These are phyloP conservation scores for Tuber aestivum DNA, from an alignment of 495 filamentous ascomycete genomes.

Conservation along the genomic window DNA sequence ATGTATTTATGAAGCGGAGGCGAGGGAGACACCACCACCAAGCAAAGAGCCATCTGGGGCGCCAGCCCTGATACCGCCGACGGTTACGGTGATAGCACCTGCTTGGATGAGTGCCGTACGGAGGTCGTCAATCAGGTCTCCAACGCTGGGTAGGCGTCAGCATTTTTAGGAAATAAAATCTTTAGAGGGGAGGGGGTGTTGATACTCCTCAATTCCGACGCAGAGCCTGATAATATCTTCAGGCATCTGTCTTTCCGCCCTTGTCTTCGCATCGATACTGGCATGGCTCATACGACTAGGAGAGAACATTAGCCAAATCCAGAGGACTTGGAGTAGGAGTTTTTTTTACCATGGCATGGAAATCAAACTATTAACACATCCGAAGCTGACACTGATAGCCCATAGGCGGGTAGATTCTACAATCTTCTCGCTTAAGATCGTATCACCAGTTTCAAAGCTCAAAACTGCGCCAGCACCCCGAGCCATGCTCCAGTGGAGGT, in stretches of 20 bases:
- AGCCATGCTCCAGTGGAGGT: conserved; percentile 89
- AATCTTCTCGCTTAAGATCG: conserved; percentile 75
- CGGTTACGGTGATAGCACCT: conserved; percentile 76
- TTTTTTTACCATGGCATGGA: conserved; percentile 78
- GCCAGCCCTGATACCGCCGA: conserved; percentile 66
- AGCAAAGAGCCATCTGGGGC: conserved; percentile 27
- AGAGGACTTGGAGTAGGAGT: not conserved
- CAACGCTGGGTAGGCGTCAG: conserved; percentile 44
- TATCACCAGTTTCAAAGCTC: conserved; percentile 89
- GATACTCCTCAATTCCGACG: conserved; percentile 84
- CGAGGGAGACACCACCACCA: conserved; percentile 4
- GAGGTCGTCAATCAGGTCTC: conserved; percentile 91
- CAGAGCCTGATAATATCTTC: conserved; percentile 94
- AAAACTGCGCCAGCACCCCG: conserved; percentile 89
- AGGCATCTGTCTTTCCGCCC: conserved; percentile 80
- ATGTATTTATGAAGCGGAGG: conserved; percentile 11
- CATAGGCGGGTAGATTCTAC: conserved; percentile 87
- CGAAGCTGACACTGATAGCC: conserved; percentile 94
- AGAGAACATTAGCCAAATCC: not conserved
- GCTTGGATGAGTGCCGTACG: conserved; percentile 84
- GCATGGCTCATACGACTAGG: conserved; percentile 89
- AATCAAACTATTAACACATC: conserved; percentile 96
- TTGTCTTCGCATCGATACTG: conserved; percentile 91
- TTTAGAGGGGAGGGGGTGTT: not conserved
- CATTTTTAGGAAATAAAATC: not conserved